Base-by-base conservation (phyloP, 768 basidiomycete species). In the Leccinum subgranulosum region DNA sequence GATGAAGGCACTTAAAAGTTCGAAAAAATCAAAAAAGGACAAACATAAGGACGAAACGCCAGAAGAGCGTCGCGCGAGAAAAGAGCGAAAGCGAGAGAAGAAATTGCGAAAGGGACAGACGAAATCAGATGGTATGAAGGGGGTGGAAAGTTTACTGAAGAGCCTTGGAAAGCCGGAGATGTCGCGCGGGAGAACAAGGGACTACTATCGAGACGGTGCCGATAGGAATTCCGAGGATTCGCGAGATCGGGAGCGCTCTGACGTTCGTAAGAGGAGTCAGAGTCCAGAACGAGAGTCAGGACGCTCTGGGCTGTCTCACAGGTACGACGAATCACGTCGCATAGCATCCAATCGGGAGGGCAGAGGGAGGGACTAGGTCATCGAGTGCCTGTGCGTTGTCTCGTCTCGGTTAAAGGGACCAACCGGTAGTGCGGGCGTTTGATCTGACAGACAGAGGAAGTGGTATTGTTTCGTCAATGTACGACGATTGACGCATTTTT, bases 11-110 rank as follows among this genome's bases (percentile, higher is more conserved):
- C 73, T 79, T 57, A 76, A 79, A 64, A 88, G 87, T 74, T 86
- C 87, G 67, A 67, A 72, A 51, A 87, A 84, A 64, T 69, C 68
- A 10, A 79, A 81, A 21, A 90, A 89, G 69, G 76, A 78, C 51
- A 88, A 84, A 69, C 84, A 79, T 65, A 87, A 87, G 65, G 80
- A 87, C 66, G 88, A 92, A 70, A 90, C 87, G 3, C 87, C 85
- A 5, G 90, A 89, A 67, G 92, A 92, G 73, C 84, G 87, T 45
- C 81, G 77, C 25, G 86, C 81, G 4, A 75, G 90, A 56, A 94
- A 90, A 71, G 89, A 85, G 47, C 80, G 81, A 58, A 94, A 85
- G 73, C 83, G 79, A 64, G 84, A 83, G 72, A 90, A 83, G 69
- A 92, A 82, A 67, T 75, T 75, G 49, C 78, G 76, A 61, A 86